Evolutionary conservation across 2,329 filamentous ascomycete genomes (phyloP), one percentile per base, ranked within the genome.

Genomic region (Clonostachys solani): DNA sequence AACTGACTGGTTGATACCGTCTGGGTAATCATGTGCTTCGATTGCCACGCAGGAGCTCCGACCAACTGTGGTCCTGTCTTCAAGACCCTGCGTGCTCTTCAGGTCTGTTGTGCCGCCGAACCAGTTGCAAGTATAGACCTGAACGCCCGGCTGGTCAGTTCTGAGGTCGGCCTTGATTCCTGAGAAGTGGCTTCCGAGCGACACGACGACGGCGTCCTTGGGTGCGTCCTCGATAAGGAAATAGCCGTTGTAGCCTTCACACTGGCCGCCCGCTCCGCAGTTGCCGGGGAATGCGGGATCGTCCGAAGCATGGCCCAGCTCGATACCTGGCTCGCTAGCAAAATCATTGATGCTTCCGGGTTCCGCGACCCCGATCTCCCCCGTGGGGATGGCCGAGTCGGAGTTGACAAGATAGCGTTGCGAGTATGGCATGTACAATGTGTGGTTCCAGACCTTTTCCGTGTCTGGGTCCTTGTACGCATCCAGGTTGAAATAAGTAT

Each of bases 11-110:
- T 90, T 91, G 64, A 91, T 87, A 4, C 79, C 86, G 61, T 90
- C 86, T 50, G 88, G 87, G 73, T 83, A 91, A 60, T 87, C 86
- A 62, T 90, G 81, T 3, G 87, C 83, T 67, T 91, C 87, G 60
- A 91, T 81, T 33, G 89, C 87, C 7, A 90, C 62, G 59, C 86
- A 91, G 17, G 83, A 86, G 57, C 84, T 85, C 61, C 86, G 63
- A 47, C 71, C 68, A 8, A 81, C 74, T 52, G 62, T 71, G 40
- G 58, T 64, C n/a, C 64, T 60, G 3, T 57, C 61, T 18, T 54
- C 58, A 38, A 77, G 69, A 13, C 80, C 80, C 66, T 86, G 82
- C 2, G 77, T 81, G 41, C 70, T 73, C 67, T 85, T 85, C 47
- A 85, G 57, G 1, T 73, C 61, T 3, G 75, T 67, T 66, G 62